phyloP scores from a whole-genome alignment of 2,329 filamentous ascomycete genomes.

The Penicillium occitanis region DNA sequence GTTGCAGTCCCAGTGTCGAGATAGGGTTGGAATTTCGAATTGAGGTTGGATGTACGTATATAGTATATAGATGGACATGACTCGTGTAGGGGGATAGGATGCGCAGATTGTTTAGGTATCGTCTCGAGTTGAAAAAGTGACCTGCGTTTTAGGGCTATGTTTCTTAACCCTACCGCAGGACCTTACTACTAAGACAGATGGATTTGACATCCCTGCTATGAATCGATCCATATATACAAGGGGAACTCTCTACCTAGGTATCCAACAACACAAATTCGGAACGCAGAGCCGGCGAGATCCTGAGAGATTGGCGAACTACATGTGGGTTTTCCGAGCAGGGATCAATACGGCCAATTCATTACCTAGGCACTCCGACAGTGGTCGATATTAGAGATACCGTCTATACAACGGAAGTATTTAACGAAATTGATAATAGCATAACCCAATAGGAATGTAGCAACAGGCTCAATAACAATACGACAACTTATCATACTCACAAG shows the following conservation, averaged over 20 bases:
- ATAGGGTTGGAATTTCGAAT: not conserved
- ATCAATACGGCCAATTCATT: no score
- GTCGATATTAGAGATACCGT: no score
- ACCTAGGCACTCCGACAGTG: not conserved
- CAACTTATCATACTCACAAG: not conserved
- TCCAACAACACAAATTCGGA: not conserved
- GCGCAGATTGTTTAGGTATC: not conserved
- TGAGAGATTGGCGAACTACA: no score
- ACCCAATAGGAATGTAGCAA: not conserved
- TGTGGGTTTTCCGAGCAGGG: no score
- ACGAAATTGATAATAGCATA: not conserved
- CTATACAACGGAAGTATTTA: not conserved
- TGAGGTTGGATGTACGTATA: not conserved
- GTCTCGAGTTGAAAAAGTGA: not conserved
- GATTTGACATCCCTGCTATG: not conserved
- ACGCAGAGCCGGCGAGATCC: no score
- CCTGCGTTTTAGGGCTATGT: not conserved
- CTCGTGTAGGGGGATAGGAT: not conserved
- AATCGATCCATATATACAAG: not conserved
- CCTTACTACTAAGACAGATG: not conserved
- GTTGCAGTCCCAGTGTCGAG: not conserved
- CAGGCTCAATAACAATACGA: not conserved
- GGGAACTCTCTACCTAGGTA: not conserved
- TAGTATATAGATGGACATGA: not conserved
- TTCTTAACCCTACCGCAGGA: not conserved